Evolutionary conservation across 2,329 filamentous ascomycete species (phyloP), one percentile per base, ranked within the genome.

Genomic region (Aspergillus brasiliensis): DNA sequence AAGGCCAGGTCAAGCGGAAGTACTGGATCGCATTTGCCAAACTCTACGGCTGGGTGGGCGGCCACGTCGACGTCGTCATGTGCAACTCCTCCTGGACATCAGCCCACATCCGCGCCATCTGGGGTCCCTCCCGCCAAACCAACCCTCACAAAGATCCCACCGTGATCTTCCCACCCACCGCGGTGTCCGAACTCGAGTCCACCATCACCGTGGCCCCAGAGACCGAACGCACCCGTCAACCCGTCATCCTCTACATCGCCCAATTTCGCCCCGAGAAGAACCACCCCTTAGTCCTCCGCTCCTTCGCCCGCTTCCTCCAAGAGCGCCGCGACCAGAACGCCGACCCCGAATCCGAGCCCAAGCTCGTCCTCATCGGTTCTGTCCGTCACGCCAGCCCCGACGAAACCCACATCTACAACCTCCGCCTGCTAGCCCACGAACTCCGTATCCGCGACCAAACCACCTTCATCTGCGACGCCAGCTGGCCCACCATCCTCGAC

Each of bases 251-350:
- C 17, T 99, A 97, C 78, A 97, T 99, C 69, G 95, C 94, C 2
- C 95, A 99, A 75, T 99, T 99, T 75, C 89, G 95, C 0, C 94
- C 95, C 0, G 95, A 99, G 76, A 99, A 99, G 82, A 97, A 97
- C 75, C 95, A 99, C 78, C 83, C 88, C 38, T 85, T 97, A 23
- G 90, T 99, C 57, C 80, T 99, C 44, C 86, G 91, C 67, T 88
- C 95, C 0, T 99, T 97, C 71, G 86, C 92, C 31, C 80, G 87
- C 56, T 94, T 96, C 70, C 78, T 91, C 62, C 85, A 86, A 68
- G 81, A 76, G 53, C 65, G 80, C 0, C 77, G 78, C 27, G 81
- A 80, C 6, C 73, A 78, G 60, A 80, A 63, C 64, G 67, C 54
- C 58, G 68, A 57, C 42, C 69, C 68, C 15, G 65, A 31, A n/a